phyloP scores from a whole-genome alignment of 2,329 filamentous ascomycete genomes.

The Curvularia lunata region DNA sequence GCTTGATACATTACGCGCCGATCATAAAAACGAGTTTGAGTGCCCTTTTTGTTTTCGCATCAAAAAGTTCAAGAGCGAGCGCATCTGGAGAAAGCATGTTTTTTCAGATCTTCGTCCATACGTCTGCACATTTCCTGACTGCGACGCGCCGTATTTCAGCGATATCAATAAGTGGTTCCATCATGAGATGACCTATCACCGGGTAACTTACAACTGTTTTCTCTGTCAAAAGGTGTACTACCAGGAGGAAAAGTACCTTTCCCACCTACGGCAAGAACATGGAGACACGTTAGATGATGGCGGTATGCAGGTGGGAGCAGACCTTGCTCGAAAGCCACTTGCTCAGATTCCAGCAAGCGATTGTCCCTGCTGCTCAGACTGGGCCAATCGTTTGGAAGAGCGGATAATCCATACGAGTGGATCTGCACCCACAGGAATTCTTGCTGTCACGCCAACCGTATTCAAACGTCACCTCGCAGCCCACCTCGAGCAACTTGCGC shows the following conservation, averaged over 20 bases:
- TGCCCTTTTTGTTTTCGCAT: not conserved
- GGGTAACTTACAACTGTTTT: not conserved
- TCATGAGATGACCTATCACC: not conserved
- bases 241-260: not conserved
- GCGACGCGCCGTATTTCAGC: not conserved
- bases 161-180: conserved; percentile 1
- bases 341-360: not conserved
- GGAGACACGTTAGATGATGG: not conserved
- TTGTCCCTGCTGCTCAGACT: not conserved
- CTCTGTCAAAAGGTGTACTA: not conserved
- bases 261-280: not conserved
- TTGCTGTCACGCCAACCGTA: not conserved
- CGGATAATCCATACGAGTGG: not conserved
- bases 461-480: conserved; percentile 1
- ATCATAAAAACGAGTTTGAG: not conserved
- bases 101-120: conserved; percentile 2
- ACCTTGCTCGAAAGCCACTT: not conserved
- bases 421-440: not conserved
- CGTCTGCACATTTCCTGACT: not conserved
- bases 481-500: conserved; percentile 1
- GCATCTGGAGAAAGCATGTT: conserved; percentile 1
- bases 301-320: not conserved
- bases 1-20: not conserved
- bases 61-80: conserved; percentile 1
- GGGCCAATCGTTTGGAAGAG: not conserved